Base-by-base conservation (phyloP, 495 filamentous ascomycete genomes). In the Platismatia glauca region DNA sequence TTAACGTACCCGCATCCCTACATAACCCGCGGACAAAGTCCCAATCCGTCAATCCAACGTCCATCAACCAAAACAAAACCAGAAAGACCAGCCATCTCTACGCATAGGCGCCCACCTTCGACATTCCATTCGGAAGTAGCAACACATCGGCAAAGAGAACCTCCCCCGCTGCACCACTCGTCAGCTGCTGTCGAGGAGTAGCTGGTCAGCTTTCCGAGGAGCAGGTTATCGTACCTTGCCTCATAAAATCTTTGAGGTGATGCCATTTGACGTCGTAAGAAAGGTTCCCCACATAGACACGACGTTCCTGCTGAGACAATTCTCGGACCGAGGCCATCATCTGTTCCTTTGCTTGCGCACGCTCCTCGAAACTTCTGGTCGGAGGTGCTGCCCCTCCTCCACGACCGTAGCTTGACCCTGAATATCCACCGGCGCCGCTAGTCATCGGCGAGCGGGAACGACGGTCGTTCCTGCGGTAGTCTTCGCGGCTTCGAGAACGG, bases 71-170 rank as follows among this genome's bases (percentile, higher is more conserved):
- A 81, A 80, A 82, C 79, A 81, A 82, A 79, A 84, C 79, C 76
- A 80, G 81, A 83, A 83, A 87, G 86, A 83, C 86, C 87, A 90
- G 50, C 84, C 85, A 89, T 86, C 84, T 84, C 84, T 86, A 91
- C 84, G 86, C 84, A 84, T 90, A 89, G 86, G 85, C 86, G 89
- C 91, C 90, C 91, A 97, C 94, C 95, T 98, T 98, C 89, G 93
- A 97, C 94, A 98, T 98, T 91, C 94, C 94, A 86, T 98, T 98
- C 74, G 95, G 95, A 91, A 98, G 91, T 77, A 96, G 84, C 77
- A 98, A 88, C 72, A 98, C 93, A 84, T 98, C 94, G 85, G 94
- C 94, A 79, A 95, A 98, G 80, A 97, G 86, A 78, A 97, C 95
- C 75, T 97, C 94, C 84, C 94, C 94, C 81, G 94, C 94, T 98